Evolutionary conservation across 140 eudicot species (phyloP).

Genomic region (Anethum foeniculum): DNA sequence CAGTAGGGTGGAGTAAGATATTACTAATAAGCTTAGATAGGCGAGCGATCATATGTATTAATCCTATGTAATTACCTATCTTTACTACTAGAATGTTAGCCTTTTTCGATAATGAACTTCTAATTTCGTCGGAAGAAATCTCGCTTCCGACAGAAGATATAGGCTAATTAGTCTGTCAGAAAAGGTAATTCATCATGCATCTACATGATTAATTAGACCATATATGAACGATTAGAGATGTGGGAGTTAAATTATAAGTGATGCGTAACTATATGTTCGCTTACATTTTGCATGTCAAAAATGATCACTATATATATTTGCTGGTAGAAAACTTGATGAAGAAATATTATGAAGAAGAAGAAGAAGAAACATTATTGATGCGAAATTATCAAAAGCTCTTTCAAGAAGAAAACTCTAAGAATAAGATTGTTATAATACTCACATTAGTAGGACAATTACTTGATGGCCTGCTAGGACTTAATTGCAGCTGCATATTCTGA

Average conservation of each 20-base stretch:
- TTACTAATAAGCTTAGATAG: not conserved
- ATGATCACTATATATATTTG: not conserved
- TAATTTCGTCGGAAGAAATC: no score
- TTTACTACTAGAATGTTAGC: no score
- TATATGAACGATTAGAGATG: not conserved
- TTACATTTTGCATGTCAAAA: not conserved
- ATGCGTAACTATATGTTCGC: not conserved
- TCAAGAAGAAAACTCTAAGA: not conserved
- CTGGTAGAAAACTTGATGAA: not conserved
- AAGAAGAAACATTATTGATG: not conserved
- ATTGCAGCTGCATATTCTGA: constrained; percentile 56
- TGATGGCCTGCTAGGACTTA: constrained; percentile 27
- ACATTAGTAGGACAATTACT: constrained; percentile 33
- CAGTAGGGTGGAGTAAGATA: not conserved
- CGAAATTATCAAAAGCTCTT: not conserved
- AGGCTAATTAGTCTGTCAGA: no score
- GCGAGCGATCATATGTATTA: not conserved
- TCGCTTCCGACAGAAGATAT: no score
- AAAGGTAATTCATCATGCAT: not conserved
- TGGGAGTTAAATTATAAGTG: not conserved
- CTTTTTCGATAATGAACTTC: no score
- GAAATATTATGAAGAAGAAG: not conserved
- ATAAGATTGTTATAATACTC: constrained; percentile 22
- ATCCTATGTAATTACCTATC: not conserved
- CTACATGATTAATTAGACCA: not conserved